Conservation (phyloP, 768 basidiomycete species). For the Termitomyces sp. region DNA sequence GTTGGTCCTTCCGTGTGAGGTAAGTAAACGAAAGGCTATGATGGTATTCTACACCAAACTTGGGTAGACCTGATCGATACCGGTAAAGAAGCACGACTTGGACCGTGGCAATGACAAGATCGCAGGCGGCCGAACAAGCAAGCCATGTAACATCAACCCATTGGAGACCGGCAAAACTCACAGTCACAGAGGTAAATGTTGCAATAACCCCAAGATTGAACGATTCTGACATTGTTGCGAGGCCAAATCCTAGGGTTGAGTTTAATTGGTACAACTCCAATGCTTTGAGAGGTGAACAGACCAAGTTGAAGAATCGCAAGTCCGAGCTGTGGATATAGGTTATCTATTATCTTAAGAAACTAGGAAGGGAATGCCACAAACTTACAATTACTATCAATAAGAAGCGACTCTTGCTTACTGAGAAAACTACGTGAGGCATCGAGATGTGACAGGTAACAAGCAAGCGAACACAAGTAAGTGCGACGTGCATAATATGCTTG, state of each 20-base stretch:
- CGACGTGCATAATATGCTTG: constrained; percentile 3
- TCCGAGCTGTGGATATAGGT: background rate
- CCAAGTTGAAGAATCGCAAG: constrained; percentile 2
- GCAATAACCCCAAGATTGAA: background rate
- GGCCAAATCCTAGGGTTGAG: background rate
- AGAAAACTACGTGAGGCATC: background rate
- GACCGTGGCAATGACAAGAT: background rate
- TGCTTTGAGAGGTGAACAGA: background rate
- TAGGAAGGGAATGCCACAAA: background rate
- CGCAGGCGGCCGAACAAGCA: background rate
- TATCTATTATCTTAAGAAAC: no score
- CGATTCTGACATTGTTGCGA: constrained; percentile 4
- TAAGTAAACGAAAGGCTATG: background rate
- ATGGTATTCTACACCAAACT: no score
- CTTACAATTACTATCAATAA: background rate
- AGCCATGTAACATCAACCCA: constrained; percentile 2
- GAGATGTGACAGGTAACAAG: background rate
- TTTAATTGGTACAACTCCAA: no score
- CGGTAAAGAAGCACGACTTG: constrained; percentile 1
- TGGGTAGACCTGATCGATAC: background rate
- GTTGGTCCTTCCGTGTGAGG: background rate
- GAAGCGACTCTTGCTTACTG: background rate
- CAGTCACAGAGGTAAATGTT: background rate
- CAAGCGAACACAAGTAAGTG: background rate
- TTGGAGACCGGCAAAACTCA: background rate